phyloP scores from a whole-genome alignment of 2,329 filamentous ascomycete species.

The Colletotrichum costaricense region DNA sequence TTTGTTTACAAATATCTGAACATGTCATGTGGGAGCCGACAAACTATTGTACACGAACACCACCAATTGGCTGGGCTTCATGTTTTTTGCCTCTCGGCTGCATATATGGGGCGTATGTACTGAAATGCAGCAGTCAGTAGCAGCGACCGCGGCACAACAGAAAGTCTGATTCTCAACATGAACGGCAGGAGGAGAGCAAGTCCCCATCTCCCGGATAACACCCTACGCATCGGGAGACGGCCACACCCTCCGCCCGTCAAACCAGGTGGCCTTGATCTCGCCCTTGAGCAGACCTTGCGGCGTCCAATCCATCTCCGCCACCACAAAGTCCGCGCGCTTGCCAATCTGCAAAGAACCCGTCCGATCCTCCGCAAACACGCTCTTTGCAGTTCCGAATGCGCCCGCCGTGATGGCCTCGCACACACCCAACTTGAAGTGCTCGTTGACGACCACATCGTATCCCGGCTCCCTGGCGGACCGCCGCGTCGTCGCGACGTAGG shows the following conservation, averaged over 20 bases:
- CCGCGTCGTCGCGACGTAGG: conserved; percentile 64
- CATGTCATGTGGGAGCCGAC: background rate
- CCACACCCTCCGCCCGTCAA: conserved; percentile 52
- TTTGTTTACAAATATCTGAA: conserved; percentile 10
- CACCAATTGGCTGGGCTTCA: background rate
- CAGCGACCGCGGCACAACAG: background rate
- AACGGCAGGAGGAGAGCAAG: background rate
- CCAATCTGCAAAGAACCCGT: conserved; percentile 60
- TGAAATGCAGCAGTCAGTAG: background rate
- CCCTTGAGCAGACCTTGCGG: conserved; percentile 54
- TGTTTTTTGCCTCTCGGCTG: background rate
- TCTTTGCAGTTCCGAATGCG: conserved; percentile 60
- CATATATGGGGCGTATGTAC: background rate
- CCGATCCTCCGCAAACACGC: conserved; percentile 59
- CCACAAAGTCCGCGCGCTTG: conserved; percentile 63
- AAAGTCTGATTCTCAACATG: background rate
- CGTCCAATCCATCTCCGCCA: conserved; percentile 61
- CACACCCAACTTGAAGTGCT: conserved; percentile 58
- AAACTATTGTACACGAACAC: background rate
- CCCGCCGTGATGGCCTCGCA: conserved; percentile 59
- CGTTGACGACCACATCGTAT: conserved; percentile 53
- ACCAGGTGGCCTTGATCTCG: conserved; percentile 59
- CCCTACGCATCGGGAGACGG: conserved; percentile 9
- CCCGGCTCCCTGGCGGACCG: conserved; percentile 58
- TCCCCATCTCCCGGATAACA: no score